A percentile compares a stretch with the other conserved stretches of the same genome.
Conservation (phyloP, 2,329 filamentous ascomycete species). For the Fusarium clavum region DNA sequence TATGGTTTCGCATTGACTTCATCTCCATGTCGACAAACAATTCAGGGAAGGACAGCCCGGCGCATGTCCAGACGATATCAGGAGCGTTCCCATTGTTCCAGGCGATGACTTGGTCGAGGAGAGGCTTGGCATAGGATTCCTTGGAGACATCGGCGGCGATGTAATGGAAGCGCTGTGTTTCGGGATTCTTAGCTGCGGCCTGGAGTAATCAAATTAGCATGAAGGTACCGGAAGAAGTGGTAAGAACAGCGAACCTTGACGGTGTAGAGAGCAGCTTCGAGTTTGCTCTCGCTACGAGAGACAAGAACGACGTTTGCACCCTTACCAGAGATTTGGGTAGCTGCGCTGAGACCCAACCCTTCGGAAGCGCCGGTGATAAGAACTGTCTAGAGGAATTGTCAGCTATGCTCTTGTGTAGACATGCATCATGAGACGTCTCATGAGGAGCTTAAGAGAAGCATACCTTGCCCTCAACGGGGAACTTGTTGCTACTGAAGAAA, state of each 20-base stretch:
- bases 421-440: constrained; percentile 23
- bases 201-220: constrained; percentile 49
- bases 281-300: constrained; percentile 79
- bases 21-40: constrained; percentile 82
- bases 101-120: constrained; percentile 76
- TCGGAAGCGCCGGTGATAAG: constrained; percentile 92
- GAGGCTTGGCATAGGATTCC: constrained; percentile 73
- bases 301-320: constrained; percentile 91
- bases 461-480: constrained; percentile 88
- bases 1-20: constrained; percentile 76
- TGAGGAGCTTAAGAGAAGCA: constrained; percentile 36
- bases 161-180: constrained; percentile 81
- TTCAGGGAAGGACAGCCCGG: constrained; percentile 77
- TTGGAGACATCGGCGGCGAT: constrained; percentile 85
- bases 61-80: constrained; percentile 92
- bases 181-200: constrained; percentile 72
- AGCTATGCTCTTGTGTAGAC: constrained; percentile 27
- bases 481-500: constrained; percentile 76
- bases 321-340: constrained; percentile 78
- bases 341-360: constrained; percentile 86
- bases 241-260: constrained; percentile 65
- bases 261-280: constrained; percentile 74
- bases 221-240: neutral
- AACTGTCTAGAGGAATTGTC: constrained; percentile 71
- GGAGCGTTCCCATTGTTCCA: constrained; percentile 83